These are phyloP conservation scores for Hypoxylon sp. DNA, from an alignment of 2,329 filamentous ascomycete species.

Conservation along the genomic window DNA sequence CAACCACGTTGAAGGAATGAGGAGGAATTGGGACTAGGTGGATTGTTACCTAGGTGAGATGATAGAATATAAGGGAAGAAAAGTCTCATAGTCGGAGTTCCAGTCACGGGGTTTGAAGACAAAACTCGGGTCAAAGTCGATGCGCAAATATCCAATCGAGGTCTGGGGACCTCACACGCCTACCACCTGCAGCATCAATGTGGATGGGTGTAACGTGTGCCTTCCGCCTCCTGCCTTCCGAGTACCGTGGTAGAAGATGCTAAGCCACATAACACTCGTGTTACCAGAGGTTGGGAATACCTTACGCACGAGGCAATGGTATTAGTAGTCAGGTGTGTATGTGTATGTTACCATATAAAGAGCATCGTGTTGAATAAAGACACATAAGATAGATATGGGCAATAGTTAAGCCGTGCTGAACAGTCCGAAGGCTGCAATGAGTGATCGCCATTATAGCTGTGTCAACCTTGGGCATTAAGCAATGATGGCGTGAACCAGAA, in stretches of 20 bases:
- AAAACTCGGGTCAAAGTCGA: conserved; percentile 2
- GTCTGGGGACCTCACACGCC: neutral
- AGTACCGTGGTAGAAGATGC: neutral
- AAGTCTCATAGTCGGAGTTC: neutral
- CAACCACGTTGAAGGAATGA: neutral
- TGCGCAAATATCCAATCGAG: neutral
- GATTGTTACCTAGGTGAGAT: neutral
- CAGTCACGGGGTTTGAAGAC: neutral
- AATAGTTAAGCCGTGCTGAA: no score
- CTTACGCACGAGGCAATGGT: neutral
- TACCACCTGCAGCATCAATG: neutral
- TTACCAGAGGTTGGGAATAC: neutral
- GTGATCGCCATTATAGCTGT: no score
- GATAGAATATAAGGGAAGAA: neutral
- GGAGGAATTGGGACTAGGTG: neutral
- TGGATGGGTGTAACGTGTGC: neutral
- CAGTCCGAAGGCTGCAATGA: neutral
- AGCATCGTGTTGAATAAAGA: neutral
- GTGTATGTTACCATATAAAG: neutral
- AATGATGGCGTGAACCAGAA: no score
- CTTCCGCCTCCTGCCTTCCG: neutral
- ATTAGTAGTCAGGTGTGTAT: neutral
- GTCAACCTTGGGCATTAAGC: no score
- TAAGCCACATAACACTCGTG: neutral
- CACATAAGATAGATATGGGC: no score